These are phyloP conservation scores for Penicillium vulpinum DNA, from an alignment of 2,329 filamentous ascomycete species.

Conservation along the genomic window DNA sequence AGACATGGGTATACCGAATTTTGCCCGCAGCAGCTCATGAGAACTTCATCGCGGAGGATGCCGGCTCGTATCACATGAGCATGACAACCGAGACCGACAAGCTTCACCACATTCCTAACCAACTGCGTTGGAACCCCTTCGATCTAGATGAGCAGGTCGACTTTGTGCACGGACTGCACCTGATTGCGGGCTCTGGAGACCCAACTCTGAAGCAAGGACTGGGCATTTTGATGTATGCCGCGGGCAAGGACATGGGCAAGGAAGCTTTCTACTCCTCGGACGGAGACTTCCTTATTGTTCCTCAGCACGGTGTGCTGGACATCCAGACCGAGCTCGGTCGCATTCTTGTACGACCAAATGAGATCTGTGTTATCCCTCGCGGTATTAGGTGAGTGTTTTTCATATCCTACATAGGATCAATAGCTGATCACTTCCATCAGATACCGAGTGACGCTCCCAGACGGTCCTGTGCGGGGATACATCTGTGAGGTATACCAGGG, in stretches of 20 bases:
- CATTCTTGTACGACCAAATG: slow-evolving; percentile 72
- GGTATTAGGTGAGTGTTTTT: slow-evolving; percentile 56
- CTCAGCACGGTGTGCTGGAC: slow-evolving; percentile 72
- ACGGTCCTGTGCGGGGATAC: slow-evolving; percentile 67
- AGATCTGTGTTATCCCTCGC: slow-evolving; percentile 74
- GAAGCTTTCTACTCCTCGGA: slow-evolving; percentile 83
- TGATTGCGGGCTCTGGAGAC: slow-evolving; percentile 77
- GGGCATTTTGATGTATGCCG: slow-evolving; percentile 78
- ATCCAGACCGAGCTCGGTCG: slow-evolving; percentile 76
- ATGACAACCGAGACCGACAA: slow-evolving; percentile 47
- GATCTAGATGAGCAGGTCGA: slow-evolving; percentile 68
- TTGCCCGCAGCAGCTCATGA: slow-evolving; percentile 64
- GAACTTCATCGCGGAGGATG: slow-evolving; percentile 48
- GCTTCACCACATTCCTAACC: slow-evolving; percentile 75
- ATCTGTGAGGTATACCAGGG: slow-evolving; percentile 73
- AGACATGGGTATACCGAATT: slow-evolving; percentile 72
- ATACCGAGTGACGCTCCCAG: slow-evolving; percentile 68
- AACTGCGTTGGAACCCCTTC: slow-evolving; percentile 77
- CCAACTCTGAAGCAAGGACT: slow-evolving; percentile 75
- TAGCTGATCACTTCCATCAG: slow-evolving; percentile 7
- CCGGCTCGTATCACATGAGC: slow-evolving; percentile 48
- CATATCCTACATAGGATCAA: neutral
- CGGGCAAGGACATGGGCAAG: slow-evolving; percentile 74
- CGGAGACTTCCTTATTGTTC: slow-evolving; percentile 74
- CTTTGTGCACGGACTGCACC: slow-evolving; percentile 68